A percentile compares a stretch with the other conserved stretches of the same genome.
These are phyloP conservation scores for Ehretia macrophylla DNA, from an alignment of 257 asterid species.

Conservation along the genomic window DNA sequence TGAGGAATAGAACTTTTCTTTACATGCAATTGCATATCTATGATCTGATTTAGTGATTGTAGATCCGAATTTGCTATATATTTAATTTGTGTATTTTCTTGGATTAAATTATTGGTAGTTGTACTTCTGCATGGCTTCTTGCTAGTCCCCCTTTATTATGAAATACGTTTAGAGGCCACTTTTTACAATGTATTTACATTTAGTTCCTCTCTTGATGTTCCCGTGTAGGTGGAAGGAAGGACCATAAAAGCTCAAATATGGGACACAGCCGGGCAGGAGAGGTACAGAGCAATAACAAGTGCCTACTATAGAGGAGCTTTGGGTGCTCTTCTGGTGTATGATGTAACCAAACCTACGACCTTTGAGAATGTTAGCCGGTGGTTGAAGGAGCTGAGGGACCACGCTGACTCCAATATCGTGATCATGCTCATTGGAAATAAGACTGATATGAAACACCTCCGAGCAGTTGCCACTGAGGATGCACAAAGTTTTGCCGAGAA, in stretches of 20 bases:
- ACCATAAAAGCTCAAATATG: slow-evolving; percentile 93
- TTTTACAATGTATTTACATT: too few relatives aligned
- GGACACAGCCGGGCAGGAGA: slow-evolving; percentile 99
- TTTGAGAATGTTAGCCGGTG: slow-evolving; percentile 86
- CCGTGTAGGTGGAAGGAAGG: slow-evolving; percentile 74
- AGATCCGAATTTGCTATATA: too few relatives aligned
- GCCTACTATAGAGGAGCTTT: slow-evolving; percentile 95
- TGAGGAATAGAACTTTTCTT: too few relatives aligned
- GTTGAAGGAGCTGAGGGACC: slow-evolving; percentile 96
- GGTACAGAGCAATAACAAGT: slow-evolving; percentile 95
- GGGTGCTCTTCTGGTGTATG: slow-evolving; percentile 93
- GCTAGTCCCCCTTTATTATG: neutral
- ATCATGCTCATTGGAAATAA: slow-evolving; percentile 90
- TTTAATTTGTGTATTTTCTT: too few relatives aligned
- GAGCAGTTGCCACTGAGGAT: slow-evolving; percentile 89
- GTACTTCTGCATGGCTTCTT: too few relatives aligned
- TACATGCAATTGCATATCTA: too few relatives aligned
- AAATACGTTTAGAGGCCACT: neutral
- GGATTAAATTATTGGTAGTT: too few relatives aligned
- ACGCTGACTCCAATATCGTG: slow-evolving; percentile 85
- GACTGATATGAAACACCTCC: slow-evolving; percentile 84
- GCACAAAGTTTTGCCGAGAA: slow-evolving; percentile 86
- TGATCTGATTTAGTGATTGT: too few relatives aligned
- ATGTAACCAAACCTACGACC: slow-evolving; percentile 84
- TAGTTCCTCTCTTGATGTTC: too few relatives aligned